Evolutionary conservation across 768 basidiomycete genomes (phyloP).

Genomic region (Podaxis sp.): DNA sequence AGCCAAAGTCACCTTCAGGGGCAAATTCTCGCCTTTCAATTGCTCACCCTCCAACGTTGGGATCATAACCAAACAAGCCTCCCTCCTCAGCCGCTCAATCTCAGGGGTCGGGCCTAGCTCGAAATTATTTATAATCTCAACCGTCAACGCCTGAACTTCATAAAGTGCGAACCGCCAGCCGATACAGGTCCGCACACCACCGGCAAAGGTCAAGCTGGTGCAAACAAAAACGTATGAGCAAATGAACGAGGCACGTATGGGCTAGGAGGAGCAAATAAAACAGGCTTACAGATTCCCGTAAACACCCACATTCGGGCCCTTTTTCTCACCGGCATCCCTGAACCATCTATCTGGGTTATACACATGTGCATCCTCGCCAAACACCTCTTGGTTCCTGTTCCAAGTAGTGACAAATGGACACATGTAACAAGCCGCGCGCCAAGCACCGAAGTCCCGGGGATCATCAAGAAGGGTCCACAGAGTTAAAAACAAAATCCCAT

Average conservation of each 20-base stretch:
- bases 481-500: background rate
- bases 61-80: slow-evolving; percentile 43
- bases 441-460: background rate
- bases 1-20: slow-evolving; percentile 34
- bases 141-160: slow-evolving; percentile 54
- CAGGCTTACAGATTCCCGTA: slow-evolving; percentile 41
- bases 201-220: slow-evolving; percentile 41
- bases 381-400: slow-evolving; percentile 35
- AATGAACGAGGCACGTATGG: background rate
- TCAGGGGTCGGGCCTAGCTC: slow-evolving; percentile 43
- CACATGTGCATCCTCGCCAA: slow-evolving; percentile 41
- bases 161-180: slow-evolving; percentile 50
- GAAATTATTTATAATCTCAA: slow-evolving; percentile 57
- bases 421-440: background rate
- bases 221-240: background rate
- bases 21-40: slow-evolving; percentile 39
- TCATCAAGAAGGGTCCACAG: background rate
- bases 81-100: slow-evolving; percentile 34
- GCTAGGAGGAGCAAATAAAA: background rate
- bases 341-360: slow-evolving; percentile 52
- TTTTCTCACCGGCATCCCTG: slow-evolving; percentile 28
- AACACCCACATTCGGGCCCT: slow-evolving; percentile 40
- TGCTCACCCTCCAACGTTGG: slow-evolving; percentile 43
- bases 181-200: slow-evolving; percentile 42
- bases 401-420: background rate